Conservation (phyloP, 176 grass and related monocot genomes). For the Leersia perrieri region DNA sequence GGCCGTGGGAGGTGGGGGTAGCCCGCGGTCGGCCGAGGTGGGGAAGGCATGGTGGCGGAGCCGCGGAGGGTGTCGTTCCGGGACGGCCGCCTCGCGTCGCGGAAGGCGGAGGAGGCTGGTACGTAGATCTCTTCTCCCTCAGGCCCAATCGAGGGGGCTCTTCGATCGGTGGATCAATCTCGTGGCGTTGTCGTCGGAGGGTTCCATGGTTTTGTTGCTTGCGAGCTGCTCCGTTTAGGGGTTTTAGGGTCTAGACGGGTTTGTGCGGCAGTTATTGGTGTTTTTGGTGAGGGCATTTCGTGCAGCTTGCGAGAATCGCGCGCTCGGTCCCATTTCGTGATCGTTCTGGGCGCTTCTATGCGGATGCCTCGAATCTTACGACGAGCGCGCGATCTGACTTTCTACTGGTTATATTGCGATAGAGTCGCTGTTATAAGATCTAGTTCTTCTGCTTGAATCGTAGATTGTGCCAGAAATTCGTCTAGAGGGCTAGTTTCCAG, state of each 20-base stretch:
- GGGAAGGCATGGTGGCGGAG: constrained; percentile 40
- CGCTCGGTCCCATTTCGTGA: constrained; percentile 3
- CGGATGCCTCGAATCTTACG: neutral
- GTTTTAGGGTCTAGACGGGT: constrained; percentile 19
- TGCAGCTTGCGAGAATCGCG: neutral
- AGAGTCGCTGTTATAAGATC: neutral
- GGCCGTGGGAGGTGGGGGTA: neutral
- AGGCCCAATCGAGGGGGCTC: neutral
- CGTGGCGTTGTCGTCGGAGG: neutral
- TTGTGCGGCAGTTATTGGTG: neutral
- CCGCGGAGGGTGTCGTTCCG: constrained; percentile 57
- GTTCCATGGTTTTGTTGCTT: neutral
- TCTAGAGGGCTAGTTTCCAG: neutral
- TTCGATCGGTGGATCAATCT: neutral
- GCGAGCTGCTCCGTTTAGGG: neutral
- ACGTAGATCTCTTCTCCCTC: neutral
- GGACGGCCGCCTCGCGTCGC: constrained; percentile 60
- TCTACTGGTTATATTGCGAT: neutral
- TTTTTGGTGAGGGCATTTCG: neutral
- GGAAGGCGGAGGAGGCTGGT: constrained; percentile 86
- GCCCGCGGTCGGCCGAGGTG: too few species aligned
- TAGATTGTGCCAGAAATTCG: neutral
- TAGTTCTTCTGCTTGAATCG: neutral
- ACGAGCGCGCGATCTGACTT: neutral
- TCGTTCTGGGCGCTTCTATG: neutral